Evolutionary conservation across 495 filamentous ascomycete genomes (phyloP), one percentile per base, ranked within the genome.

Genomic region (Penicillium parvum): DNA sequence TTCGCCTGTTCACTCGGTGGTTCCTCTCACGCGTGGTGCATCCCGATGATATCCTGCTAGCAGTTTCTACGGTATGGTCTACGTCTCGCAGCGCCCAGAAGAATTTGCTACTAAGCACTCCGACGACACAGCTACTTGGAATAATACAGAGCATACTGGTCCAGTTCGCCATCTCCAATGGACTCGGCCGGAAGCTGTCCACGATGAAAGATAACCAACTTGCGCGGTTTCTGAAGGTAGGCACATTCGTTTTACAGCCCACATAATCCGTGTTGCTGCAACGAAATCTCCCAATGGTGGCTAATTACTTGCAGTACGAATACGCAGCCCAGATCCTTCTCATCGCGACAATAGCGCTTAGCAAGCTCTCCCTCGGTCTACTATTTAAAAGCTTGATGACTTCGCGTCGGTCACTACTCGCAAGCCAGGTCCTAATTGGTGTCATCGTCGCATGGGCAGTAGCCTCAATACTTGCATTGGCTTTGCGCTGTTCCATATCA

Each of bases 251-350:
- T 16, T 23, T 7, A 10, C 4, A 29, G 27, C 9, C 28, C 15
- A 30, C 28, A 30, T 5, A 3, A n/a, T n/a, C n/a, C n/a, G n/a
- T n/a, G n/a, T n/a, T n/a, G n/a, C n/a, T n/a, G n/a, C n/a, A n/a
- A n/a, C n/a, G n/a, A n/a, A n/a, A n/a, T n/a, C n/a, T n/a, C n/a
- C n/a, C n/a, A n/a, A n/a, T n/a, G n/a, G n/a, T n/a, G n/a, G n/a
- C n/a, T n/a, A n/a, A n/a, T n/a, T n/a, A n/a, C n/a, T n/a, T n/a
- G n/a, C 22, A 62, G 58, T 59, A 62, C 33, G 47, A 53, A 45
- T 60, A 62, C 45, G 52, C 39, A 1, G 52, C 58, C n/a, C 58
- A 62, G 17, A 54, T 62, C n/a, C 38, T 62, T 2, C 43, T 59
- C 22, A 38, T 62, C 8, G 32, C 40, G 7, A 48, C 55, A 2